Evolutionary conservation across 208 protist species (phyloP), one percentile per base, ranked within the genome.

Genomic region (Crithidia fasciculata): DNA sequence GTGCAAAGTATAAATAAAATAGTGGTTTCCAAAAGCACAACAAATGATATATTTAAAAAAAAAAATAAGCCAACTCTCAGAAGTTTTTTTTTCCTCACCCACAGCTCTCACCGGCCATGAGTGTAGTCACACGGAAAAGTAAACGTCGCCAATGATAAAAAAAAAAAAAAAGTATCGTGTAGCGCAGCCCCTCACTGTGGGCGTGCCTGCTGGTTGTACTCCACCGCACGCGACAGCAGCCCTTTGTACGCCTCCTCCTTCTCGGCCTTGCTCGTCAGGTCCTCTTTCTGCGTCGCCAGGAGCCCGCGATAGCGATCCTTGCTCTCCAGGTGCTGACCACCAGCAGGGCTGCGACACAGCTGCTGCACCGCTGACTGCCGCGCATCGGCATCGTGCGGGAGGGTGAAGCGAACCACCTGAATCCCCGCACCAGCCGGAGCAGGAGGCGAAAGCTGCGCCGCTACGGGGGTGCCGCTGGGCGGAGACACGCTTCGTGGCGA

Each of bases 231-330:
- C 57, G 75, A 66, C 12, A 95, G 66, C 44, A 92, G 41, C 16
- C 80, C 78, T 64, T 90, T 80, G 74, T 95, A 95, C 61, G 80
- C 69, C 61, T 83, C 52, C 47, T 83, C 63, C 57, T 82, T 76
- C 52, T 62, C 77, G 39, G 88, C 74, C 16, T 84, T 79, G 41
- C 59, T 66, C 2, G 71, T 45, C 12, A 95, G 19, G 19, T 87
- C 63, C 37, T 77, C 71, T 36, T 92, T 67, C 64, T 95, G 90
- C 8, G 60, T 68, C 39, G 68, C 76, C 40, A 91, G 71, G 41
- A 95, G 47, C 9, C 79, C 60, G 5, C 73, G 63, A 55, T 90
- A 92, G 45, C 86, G 88, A 36, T 90, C 88, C 63, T 93, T 95
- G 69, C 37, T 86, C 37, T 79, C 74, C n/a, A 95, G 5, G 59